Percentiles rank a stretch among this genome's conserved stretches.
Conservation (phyloP, 192 early-diverging fungal species). For the Lunasporangiospora selenospora region DNA sequence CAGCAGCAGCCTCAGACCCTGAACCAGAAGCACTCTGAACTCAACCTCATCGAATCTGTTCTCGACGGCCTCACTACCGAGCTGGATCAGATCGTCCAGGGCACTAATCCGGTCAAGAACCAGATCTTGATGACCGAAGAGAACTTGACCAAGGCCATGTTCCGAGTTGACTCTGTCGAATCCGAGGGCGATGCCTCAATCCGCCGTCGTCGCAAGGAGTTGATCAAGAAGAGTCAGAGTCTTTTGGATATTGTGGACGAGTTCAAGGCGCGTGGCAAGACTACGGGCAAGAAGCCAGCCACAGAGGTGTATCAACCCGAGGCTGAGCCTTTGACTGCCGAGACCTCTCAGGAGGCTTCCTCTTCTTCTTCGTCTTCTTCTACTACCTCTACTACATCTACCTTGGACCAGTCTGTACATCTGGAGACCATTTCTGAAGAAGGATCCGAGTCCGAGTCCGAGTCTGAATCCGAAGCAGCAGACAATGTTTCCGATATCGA, state of each 20-base stretch:
- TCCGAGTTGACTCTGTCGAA: constrained; percentile 29
- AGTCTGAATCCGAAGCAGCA: neutral
- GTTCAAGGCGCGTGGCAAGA: constrained; percentile 12
- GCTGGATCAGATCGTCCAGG: constrained; percentile 15
- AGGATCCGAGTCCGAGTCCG: constrained; percentile 1
- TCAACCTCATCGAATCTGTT: constrained; percentile 26
- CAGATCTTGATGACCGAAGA: constrained; percentile 19
- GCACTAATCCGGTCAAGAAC: constrained; percentile 23
- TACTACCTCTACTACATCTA: no score
- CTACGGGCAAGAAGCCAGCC: neutral
- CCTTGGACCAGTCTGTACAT: no score
- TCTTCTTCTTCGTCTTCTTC: no score
- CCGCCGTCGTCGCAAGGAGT: constrained; percentile 28
- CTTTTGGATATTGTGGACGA: constrained; percentile 26
- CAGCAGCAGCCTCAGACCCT: no score
- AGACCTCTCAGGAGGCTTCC: no score
- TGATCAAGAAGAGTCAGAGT: constrained; percentile 32
- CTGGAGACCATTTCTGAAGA: no score
- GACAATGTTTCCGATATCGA: constrained; percentile 31
- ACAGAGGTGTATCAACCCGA: neutral
- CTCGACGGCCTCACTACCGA: constrained; percentile 27
- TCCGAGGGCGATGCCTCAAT: constrained; percentile 23
- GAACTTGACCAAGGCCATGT: constrained; percentile 29
- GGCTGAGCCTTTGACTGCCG: neutral
- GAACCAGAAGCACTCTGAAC: constrained; percentile 30